Conservation (phyloP, 306 rosid genomes). For the Prunus kanzakura region DNA sequence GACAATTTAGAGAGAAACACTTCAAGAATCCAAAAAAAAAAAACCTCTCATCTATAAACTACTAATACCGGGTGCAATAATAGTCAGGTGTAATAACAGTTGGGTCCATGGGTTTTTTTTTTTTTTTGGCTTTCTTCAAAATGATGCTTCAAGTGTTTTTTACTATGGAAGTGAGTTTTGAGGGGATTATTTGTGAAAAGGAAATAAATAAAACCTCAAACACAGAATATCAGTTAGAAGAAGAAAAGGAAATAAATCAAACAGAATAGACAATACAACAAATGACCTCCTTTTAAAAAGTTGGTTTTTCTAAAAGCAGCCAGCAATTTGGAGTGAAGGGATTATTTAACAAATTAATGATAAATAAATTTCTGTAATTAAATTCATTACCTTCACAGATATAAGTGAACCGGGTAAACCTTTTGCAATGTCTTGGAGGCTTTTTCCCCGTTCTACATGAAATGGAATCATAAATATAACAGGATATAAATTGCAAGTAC, state of each 20-base stretch:
- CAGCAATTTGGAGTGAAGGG: not conserved
- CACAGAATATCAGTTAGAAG: too few relatives aligned
- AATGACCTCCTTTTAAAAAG: not conserved
- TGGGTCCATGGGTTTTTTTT: too few relatives aligned
- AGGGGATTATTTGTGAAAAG: too few relatives aligned
- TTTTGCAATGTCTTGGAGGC: slow-evolving; percentile 67
- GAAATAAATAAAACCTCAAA: too few relatives aligned
- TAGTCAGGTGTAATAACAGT: too few relatives aligned
- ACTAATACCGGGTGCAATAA: too few relatives aligned
- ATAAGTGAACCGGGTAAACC: slow-evolving; percentile 50
- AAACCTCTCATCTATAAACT: not conserved
- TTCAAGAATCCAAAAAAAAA: too few relatives aligned
- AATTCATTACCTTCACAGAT: slow-evolving; percentile 56
- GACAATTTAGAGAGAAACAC: too few relatives aligned
- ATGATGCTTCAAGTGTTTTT: too few relatives aligned
- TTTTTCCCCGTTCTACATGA: slow-evolving; percentile 54
- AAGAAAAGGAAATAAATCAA: too few relatives aligned
- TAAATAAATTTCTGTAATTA: slow-evolving; percentile 7
- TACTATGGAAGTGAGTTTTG: too few relatives aligned
- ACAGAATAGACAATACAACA: not conserved
- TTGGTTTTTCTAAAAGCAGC: not conserved
- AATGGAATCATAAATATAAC: slow-evolving; percentile 12
- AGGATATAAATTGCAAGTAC: not conserved
- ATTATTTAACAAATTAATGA: not conserved
- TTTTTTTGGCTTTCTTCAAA: too few relatives aligned